These are phyloP conservation scores for Bacterosira constricta DNA, from an alignment of 108 stramenopile genomes.

Conservation along the genomic window DNA sequence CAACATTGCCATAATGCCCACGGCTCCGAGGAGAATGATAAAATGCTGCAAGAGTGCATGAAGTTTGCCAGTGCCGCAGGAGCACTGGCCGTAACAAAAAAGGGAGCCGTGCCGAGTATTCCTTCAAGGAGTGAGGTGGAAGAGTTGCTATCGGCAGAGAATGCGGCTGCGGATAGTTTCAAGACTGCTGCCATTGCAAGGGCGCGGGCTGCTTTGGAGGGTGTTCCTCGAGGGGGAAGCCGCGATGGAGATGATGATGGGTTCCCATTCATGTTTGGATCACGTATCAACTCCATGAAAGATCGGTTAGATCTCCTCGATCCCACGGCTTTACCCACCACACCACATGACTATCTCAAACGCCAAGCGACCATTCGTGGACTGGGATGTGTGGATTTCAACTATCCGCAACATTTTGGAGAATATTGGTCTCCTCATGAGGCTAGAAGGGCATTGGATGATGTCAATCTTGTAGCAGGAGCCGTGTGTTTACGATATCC, in stretches of 20 bases:
- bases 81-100: conserved; percentile 63
- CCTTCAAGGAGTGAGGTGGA: conserved; percentile 61
- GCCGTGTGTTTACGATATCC: conserved; percentile 89
- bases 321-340: conserved; percentile 8
- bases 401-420: conserved; percentile 87
- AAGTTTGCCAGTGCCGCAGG: conserved; percentile 76
- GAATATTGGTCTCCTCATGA: conserved; percentile 49
- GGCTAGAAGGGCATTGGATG: conserved; percentile 61
- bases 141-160: conserved; percentile 10
- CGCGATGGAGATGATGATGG: conserved; percentile 30
- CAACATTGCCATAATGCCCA: conserved; percentile 7
- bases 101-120: conserved; percentile 62
- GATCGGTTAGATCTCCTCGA: conserved; percentile 69
- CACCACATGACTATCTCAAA: conserved; percentile 61
- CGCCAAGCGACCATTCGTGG: conserved; percentile 74
- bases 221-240: conserved; percentile 26
- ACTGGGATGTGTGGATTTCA: conserved; percentile 85
- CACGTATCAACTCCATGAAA: conserved; percentile 88
- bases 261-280: conserved; percentile 80
- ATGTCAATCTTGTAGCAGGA: conserved; percentile 69
- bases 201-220: background rate
- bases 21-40: conserved; percentile 4
- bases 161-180: background rate
- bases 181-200: too few relatives aligned
- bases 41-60: conserved; percentile 50